These are phyloP conservation scores for Hippophae gyantsensis DNA, from an alignment of 306 rosid genomes.

Conservation along the genomic window DNA sequence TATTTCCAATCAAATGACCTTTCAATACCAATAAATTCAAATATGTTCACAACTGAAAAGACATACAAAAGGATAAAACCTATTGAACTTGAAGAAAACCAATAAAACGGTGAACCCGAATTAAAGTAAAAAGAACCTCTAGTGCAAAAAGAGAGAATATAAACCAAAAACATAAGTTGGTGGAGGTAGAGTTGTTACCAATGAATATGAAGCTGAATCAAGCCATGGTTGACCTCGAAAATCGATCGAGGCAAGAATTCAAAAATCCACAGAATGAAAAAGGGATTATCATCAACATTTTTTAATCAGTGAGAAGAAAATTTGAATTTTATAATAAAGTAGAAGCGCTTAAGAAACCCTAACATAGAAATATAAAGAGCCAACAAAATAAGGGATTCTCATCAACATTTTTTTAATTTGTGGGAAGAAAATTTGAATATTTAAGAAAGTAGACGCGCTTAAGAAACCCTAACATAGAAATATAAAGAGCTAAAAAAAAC, in stretches of 20 bases:
- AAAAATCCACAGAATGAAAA: slow-evolving; percentile 7
- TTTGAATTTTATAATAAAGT: not conserved
- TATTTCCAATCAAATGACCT: not conserved
- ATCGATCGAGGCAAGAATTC: slow-evolving; percentile 9
- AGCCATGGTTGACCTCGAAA: slow-evolving; percentile 29
- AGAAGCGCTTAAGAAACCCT: not conserved
- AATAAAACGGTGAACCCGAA: not conserved
- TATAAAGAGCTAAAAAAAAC: too few species aligned
- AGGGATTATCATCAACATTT: slow-evolving; percentile 23
- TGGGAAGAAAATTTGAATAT: too few species aligned
- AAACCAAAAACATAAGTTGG: not conserved
- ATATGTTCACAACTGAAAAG: too few species aligned
- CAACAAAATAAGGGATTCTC: too few species aligned
- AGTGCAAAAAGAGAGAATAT: not conserved
- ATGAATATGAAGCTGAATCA: slow-evolving; percentile 14
- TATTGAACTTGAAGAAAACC: slow-evolving; percentile 4
- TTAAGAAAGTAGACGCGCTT: slow-evolving; percentile 20
- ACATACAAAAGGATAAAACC: not conserved
- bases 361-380: too few species aligned
- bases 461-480: slow-evolving; percentile 56
- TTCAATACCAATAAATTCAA: not conserved
- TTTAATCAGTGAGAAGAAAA: not conserved
- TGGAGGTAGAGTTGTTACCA: slow-evolving; percentile 11
- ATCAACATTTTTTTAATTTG: too few species aligned
- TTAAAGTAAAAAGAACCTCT: not conserved